These are phyloP conservation scores for Rhodotorula diobovata DNA, from an alignment of 768 basidiomycete genomes.

Conservation along the genomic window DNA sequence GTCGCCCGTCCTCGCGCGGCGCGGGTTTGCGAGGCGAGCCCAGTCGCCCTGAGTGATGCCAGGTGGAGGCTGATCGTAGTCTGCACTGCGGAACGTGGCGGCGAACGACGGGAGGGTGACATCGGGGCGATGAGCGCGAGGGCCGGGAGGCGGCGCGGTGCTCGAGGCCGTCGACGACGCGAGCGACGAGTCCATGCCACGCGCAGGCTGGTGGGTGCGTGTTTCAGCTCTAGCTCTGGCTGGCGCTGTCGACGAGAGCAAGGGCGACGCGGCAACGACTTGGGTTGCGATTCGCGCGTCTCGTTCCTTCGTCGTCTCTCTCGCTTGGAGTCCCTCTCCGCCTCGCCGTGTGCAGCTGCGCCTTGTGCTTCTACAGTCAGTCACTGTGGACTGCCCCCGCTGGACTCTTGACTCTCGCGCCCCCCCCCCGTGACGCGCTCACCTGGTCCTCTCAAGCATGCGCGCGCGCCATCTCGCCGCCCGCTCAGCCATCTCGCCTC, in stretches of 20 bases:
- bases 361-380: too few species aligned
- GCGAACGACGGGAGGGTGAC: slow-evolving; percentile 18
- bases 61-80: slow-evolving; percentile 25
- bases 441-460: background rate
- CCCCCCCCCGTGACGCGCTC: background rate
- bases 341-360: background rate
- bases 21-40: slow-evolving; percentile 7
- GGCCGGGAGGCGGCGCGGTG: background rate
- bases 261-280: too few species aligned
- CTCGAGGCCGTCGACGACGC: background rate
- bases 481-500: slow-evolving; percentile 1
- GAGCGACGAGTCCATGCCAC: background rate
- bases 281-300: too few species aligned
- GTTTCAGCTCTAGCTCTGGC: background rate
- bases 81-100: slow-evolving; percentile 5
- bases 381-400: background rate
- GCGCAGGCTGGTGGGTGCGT: background rate
- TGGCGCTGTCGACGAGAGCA: too few species aligned
- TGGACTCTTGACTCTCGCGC: background rate
- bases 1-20: background rate
- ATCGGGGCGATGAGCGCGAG: background rate
- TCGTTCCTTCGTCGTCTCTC: too few species aligned
- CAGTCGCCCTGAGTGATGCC: slow-evolving; percentile 9
- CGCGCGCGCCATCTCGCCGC: background rate
- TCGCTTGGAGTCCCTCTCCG: too few species aligned